Evolutionary conservation across 768 basidiomycete species (phyloP), one percentile per base, ranked within the genome.

Genomic region (Lyophyllum atratum): DNA sequence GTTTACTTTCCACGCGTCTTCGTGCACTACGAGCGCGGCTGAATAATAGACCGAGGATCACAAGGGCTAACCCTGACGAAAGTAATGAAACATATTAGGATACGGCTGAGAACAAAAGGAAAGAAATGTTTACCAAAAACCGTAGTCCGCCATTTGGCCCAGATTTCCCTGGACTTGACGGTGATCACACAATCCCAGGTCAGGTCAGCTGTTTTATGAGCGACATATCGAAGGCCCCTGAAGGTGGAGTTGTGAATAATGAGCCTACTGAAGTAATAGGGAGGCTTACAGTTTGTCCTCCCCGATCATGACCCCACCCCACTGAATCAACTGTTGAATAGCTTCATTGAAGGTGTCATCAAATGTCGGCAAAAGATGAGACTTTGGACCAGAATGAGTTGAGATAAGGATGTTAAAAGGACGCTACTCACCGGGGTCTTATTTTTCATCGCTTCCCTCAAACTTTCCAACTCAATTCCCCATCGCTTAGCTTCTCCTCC

Each of bases 261-360:
- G 26, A 54, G 52, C 33, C 53, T 59, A 48, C 49, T 49, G 55
- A 56, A 29, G 49, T 59, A 21, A 59, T 25, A 44, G 24, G n/a
- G 21, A 9, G 6, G 79, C 90, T 70, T 67, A 92, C 90, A 78
- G 74, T 64, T 75, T 64, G 68, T 89, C 86, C 70, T 85, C 82
- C 48, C 80, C 85, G 55, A 86, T 77, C 56, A 89, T 75, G 24
- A 93, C 79, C 17, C 87, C 85, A 54, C 87, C 89, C 84, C 86
- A 91, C 66, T 85, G 78, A 45, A 83, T 75, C 52, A 94, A 74
- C 64, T 93, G 85, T 60, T 87, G 84, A 58, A 95, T 85, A 21
- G 92, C 92, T 68, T 89, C 85, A 62, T 85, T 79, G 66, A 91
- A 93, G 40, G 86, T 83, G 53, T 90, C 89, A 65, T 88, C 85